Percentiles rank a stretch among this genome's conserved stretches.
Conservation (phyloP, 1,284 basidiomycete species). For the Rhizoctonia solani region DNA sequence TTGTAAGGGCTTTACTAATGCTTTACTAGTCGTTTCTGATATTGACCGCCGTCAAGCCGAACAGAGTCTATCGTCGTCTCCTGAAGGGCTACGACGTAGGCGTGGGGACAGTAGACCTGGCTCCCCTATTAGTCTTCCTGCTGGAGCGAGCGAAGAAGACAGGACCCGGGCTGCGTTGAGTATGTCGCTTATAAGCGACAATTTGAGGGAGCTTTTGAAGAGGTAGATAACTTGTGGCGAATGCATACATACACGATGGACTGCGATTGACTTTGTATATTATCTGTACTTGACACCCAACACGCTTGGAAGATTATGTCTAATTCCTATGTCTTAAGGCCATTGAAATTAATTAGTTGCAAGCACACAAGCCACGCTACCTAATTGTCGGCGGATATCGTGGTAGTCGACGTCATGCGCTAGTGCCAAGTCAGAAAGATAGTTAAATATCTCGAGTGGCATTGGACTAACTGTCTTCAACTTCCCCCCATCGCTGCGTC, state of each 20-base stretch:
- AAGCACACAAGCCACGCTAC: slow-evolving; percentile 70
- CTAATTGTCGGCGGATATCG: slow-evolving; percentile 86
- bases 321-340: background rate
- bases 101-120: background rate
- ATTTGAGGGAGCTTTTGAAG: slow-evolving; percentile 30
- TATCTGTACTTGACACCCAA: slow-evolving; percentile 9
- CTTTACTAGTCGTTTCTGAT: slow-evolving; percentile 69
- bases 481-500: slow-evolving; percentile 96
- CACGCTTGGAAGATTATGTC: background rate
- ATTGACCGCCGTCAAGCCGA: slow-evolving; percentile 76
- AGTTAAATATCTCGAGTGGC: slow-evolving; percentile 24
- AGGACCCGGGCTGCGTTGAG: slow-evolving; percentile 16
- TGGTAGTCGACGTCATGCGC: slow-evolving; percentile 97
- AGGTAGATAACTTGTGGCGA: background rate
- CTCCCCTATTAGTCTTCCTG: background rate
- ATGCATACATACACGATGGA: background rate
- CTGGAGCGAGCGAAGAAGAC: slow-evolving; percentile 22
- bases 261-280: slow-evolving; percentile 3
- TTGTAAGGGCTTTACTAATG: slow-evolving; percentile 44
- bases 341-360: slow-evolving; percentile 29
- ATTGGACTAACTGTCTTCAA: slow-evolving; percentile 89
- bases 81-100: slow-evolving; percentile 27
- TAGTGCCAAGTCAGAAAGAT: slow-evolving; percentile 45
- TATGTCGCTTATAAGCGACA: slow-evolving; percentile 36
- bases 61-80: slow-evolving; percentile 10